Conservation (phyloP, 2,329 filamentous ascomycete species). For the Exserohilum rostratum region DNA sequence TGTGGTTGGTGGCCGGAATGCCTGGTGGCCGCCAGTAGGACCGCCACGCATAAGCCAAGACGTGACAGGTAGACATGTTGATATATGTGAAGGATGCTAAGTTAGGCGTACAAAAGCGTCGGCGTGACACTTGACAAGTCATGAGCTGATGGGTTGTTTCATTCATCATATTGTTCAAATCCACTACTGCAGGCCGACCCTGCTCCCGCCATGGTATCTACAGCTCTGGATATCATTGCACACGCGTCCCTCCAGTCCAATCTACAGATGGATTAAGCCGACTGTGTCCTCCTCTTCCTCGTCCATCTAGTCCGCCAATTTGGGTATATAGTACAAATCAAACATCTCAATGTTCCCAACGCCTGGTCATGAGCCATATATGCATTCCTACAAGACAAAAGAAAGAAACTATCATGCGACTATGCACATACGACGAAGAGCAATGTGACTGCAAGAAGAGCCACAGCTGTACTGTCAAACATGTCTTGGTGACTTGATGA, state of each 20-base stretch:
- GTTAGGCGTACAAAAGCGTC: neutral
- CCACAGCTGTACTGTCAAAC: constrained; percentile 7
- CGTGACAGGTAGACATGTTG: neutral
- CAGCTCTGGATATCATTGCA: neutral
- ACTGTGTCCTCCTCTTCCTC: neutral
- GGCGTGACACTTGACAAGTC: neutral
- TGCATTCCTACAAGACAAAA: constrained; percentile 16
- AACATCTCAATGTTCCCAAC: constrained; percentile 17
- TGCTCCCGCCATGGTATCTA: neutral
- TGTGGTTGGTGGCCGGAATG: neutral
- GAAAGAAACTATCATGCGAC: neutral
- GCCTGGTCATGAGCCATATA: constrained; percentile 20
- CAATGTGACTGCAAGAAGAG: constrained; percentile 20
- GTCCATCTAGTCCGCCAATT: constrained; percentile 3
- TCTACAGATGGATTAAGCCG: neutral
- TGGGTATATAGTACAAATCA: constrained; percentile 40
- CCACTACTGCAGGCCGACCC: neutral
- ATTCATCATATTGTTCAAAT: constrained; percentile 2
- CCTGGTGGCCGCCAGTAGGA: neutral
- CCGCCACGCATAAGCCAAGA: constrained; percentile 3
- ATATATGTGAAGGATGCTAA: neutral
- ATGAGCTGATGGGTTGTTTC: neutral
- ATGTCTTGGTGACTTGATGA: constrained; percentile 21
- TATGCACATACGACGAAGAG: constrained; percentile 18
- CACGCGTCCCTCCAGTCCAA: neutral